Base-by-base conservation (phyloP, 208 protist species). In the Trypanosoma melophagium region DNA sequence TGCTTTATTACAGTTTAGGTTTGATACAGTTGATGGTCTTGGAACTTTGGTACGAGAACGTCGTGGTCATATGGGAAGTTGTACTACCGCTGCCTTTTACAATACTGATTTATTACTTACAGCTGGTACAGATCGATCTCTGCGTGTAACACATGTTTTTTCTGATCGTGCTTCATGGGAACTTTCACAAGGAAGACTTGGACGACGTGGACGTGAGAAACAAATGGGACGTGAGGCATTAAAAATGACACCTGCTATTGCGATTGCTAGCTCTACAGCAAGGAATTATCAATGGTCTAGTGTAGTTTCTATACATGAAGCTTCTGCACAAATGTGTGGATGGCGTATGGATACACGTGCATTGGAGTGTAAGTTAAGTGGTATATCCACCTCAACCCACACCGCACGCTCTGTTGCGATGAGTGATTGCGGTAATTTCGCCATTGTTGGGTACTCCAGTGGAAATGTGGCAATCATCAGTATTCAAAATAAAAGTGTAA, bases 81-180 rank as follows among this genome's bases (percentile, higher is more conserved):
- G 87, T 74, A 94, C 87, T 21, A 66, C 62, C 19, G 86, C 87
- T 24, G 64, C 59, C 44, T 97, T 97, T 76, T 96, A 93, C 79
- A 94, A 96, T 66, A 70, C 56, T 28, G 86, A 94, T 57, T 76
- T 96, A 5, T 74, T 97, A 28, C 58, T 97, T 47, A 95, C 90
- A 21, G 80, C 83, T 44, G 90, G 89, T 19, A 41, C 41, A 35
- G 93, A 97, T 66, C 81, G 82, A 8, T 75, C 89, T 14, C 41
- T 97, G 55, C 86, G 93, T 56, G 83, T 89, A n/a, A 93, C 87
- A 14, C 90, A 97, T 77, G 76, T 96, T 53, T 95, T 97, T 72
- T 87, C 80, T 16, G 93, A 97, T 71, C 85, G 89, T 40, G 87
- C 89, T 13, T 93, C 84, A 45, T 92, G 89, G 86, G 90, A 96